These are phyloP conservation scores for Pichia membranifaciens DNA, from an alignment of 805 yeast genomes.

Conservation along the genomic window DNA sequence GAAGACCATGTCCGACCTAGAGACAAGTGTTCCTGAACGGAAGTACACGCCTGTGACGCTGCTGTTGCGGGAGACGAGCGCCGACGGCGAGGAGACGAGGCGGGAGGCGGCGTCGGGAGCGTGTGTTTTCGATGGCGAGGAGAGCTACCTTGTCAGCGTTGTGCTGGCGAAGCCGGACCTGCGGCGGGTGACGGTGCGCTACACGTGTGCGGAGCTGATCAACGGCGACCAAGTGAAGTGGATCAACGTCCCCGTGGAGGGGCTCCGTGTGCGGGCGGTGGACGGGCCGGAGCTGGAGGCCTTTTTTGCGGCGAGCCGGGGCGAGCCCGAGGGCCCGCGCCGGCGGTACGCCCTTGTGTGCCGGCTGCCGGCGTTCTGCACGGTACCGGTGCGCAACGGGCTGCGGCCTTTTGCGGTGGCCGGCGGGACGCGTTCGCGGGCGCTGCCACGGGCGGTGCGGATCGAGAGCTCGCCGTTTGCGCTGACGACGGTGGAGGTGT, in stretches of 20 bases:
- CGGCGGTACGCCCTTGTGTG: neutral
- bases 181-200: neutral
- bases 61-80: neutral
- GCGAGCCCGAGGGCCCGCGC: neutral
- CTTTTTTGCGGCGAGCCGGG: neutral
- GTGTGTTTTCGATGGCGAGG: neutral
- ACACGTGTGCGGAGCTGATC: constrained; percentile 4
- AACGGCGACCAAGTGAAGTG: constrained; percentile 1
- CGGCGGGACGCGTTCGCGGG: no score
- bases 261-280: neutral
- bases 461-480: constrained; percentile 24
- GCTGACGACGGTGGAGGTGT: constrained; percentile 20
- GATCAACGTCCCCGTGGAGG: neutral
- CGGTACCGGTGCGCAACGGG: constrained; percentile 23
- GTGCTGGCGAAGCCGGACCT: neutral
- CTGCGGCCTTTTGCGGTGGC: no score
- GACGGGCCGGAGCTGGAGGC: neutral
- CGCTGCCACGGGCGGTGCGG: constrained; percentile 10
- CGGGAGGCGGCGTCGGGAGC: constrained; percentile 3
- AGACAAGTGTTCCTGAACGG: no score
- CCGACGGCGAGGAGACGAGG: neutral
- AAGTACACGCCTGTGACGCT: constrained; percentile 1
- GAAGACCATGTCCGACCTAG: no score
- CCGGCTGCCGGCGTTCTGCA: constrained; percentile 14
- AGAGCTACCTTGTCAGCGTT: constrained; percentile 2